Evolutionary conservation across 2,329 filamentous ascomycete genomes (phyloP), one percentile per base, ranked within the genome.

Genomic region (Acrocalymma vagum): DNA sequence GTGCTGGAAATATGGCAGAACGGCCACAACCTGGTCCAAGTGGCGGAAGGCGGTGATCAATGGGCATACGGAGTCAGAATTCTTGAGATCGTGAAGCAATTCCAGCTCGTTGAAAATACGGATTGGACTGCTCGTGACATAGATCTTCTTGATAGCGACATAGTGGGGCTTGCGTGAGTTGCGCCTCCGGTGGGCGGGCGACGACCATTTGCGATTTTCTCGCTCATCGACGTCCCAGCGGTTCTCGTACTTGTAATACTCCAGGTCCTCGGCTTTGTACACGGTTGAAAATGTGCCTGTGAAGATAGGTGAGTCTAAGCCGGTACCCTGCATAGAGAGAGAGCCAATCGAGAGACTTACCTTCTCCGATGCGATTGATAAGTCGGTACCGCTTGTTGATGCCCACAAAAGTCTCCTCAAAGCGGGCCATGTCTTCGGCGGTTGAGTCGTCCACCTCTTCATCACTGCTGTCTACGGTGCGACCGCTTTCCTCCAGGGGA

Each of bases 131-230:
- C 92, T 96, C 1, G 95, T 99, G 52, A 97, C 94, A 70, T 99
- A 99, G 58, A 99, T 99, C 76, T 99, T 99, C 76, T 99, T 99
- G 71, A 99, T 89, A 14, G 95, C 94, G 48, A 99, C 95, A 63
- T 87, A 97, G 65, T 87, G 89, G 16, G 87, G 78, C 32, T 55
- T 53, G 68, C 72, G 63, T 27, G 75, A 75, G 31, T 60, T 70
- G 58, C 72, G 76, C 54, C 68, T 78, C 63, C 87, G 22, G 9
- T 83, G 65, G 1, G 85, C 83, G n/a, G 85, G 87, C n/a, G 84
- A 81, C 14, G 78, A 77, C 83, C 85, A 91, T 59, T 83, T 81
- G n/a, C 76, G 71, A 31, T 80, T 76, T 39, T 84, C 79, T 27
- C 85, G 83, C 51, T 80, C 85, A 29, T 82, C 79, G 25, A 87